Evolutionary conservation across 352 stramenopile species (phyloP), one percentile per base, ranked within the genome.

Genomic region (Salisapilia sapeloensis): DNA sequence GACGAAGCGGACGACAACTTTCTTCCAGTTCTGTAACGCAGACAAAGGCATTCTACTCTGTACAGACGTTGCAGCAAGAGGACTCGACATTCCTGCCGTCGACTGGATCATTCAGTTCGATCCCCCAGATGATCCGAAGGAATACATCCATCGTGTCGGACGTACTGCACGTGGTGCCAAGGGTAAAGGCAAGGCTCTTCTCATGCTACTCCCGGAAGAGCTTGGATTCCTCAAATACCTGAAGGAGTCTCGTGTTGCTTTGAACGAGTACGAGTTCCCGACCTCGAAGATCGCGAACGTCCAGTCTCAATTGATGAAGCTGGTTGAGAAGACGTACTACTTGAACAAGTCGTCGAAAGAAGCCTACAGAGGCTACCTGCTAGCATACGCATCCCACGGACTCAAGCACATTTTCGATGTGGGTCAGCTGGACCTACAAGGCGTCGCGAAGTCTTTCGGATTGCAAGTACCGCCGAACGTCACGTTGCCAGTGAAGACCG

Each of bases 31-130:
- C 56, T 97, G 93, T 57, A 96, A 96, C 40, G 76, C 85, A 37
- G 91, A 97, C 40, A 93, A 49, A 12, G 94, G 94, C n/a, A 96
- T 96, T 13, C 49, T 99, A 35, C 64, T 99, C 2, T 98, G 93
- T 83, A 99, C 95, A 4, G 95, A 99, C 53, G 94, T 99, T 7
- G 93, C 94, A 1, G 95, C 94, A 9, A 78, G 95, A 53, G 93
- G 93, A 42, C 70, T 99, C 13, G 93, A 98, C 48, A 98, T 98
- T 40, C 90, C 89, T 4, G 65, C 80, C 6, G 94, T 99, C 4
- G 92, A 99, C 65, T 99, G 93, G 94, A 98, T 99, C 56, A 96
- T 99, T 50, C 93, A 98, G 62, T 99, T 97, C 45, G 95, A 99
- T 62, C 94, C 94, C 15, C 94, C 95, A 34, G 91, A 98, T 81